These are phyloP conservation scores for Xylaria longipes DNA, from an alignment of 495 filamentous ascomycete genomes.

Conservation along the genomic window DNA sequence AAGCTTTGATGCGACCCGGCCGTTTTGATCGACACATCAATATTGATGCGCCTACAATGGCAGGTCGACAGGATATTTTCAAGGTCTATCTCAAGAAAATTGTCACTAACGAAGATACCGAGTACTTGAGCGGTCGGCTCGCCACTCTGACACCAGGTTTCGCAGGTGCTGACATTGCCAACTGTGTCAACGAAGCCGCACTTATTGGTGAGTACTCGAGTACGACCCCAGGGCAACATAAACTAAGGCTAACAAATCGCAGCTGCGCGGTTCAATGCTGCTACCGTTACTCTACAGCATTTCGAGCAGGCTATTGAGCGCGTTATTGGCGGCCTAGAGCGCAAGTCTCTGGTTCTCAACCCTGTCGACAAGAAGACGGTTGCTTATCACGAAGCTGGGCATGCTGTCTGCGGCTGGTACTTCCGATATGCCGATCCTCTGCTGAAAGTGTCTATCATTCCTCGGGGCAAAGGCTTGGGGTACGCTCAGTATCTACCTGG, in stretches of 20 bases:
- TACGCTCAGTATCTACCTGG: slow-evolving; percentile 97
- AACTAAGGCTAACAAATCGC: slow-evolving; percentile 40
- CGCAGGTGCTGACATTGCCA: slow-evolving; percentile 96
- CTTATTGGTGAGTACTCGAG: slow-evolving; percentile 77
- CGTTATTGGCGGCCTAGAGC: slow-evolving; percentile 93
- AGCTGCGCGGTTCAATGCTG: slow-evolving; percentile 84
- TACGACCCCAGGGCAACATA: background rate
- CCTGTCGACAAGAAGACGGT: slow-evolving; percentile 94
- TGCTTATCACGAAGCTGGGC: slow-evolving; percentile 97
- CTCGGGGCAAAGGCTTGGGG: slow-evolving; percentile 89
- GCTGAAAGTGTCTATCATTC: slow-evolving; percentile 98
- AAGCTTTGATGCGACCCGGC: slow-evolving; percentile 93
- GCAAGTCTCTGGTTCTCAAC: slow-evolving; percentile 90
- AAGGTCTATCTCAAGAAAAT: slow-evolving; percentile 91
- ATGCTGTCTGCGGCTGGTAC: slow-evolving; percentile 98
- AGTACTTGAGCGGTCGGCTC: slow-evolving; percentile 83
- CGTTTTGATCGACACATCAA: slow-evolving; percentile 95
- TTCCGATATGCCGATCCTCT: slow-evolving; percentile 95
- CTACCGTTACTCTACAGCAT: slow-evolving; percentile 80
- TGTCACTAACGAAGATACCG: slow-evolving; percentile 85
- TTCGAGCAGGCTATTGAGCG: slow-evolving; percentile 98
- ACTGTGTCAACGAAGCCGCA: slow-evolving; percentile 97
- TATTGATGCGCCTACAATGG: slow-evolving; percentile 95
- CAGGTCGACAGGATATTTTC: slow-evolving; percentile 95
- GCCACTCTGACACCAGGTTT: slow-evolving; percentile 94